A percentile compares a stretch with the other conserved stretches of the same genome.
These are phyloP conservation scores for Aspergillus calidoustus DNA, from an alignment of 2,329 filamentous ascomycete species.

Conservation along the genomic window DNA sequence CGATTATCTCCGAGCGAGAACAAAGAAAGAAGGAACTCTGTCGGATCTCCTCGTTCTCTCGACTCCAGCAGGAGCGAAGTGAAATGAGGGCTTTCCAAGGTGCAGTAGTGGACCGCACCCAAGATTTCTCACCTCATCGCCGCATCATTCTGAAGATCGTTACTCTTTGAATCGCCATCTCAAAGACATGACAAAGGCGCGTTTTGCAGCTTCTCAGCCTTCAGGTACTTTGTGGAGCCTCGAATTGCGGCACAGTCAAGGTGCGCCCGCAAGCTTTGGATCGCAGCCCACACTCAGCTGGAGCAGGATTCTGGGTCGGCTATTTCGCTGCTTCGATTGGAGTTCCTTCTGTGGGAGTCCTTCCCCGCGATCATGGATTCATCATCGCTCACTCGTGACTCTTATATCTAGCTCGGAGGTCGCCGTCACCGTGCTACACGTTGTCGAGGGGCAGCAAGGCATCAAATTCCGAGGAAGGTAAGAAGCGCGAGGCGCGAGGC, in stretches of 20 bases:
- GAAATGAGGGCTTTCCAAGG: neutral
- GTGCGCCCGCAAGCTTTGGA: conserved; percentile 22
- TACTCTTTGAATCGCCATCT: conserved; percentile 10
- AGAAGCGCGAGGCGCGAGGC: neutral
- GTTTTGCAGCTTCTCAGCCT: conserved; percentile 2
- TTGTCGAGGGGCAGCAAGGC: neutral
- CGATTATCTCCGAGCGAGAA: conserved; percentile 14
- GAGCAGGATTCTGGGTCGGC: conserved; percentile 5
- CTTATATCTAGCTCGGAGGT: neutral
- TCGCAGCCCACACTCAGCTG: conserved; percentile 3
- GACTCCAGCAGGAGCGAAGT: too few species aligned
- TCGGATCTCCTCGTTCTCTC: neutral
- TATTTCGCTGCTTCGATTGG: conserved; percentile 4
- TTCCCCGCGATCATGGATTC: neutral
- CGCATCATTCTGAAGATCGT: conserved; percentile 18
- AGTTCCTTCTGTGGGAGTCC: neutral
- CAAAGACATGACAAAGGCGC: neutral
- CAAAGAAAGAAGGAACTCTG: conserved; percentile 4
- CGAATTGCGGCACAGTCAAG: conserved; percentile 29
- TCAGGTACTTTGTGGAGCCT: conserved; percentile 5
- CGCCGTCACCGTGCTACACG: neutral
- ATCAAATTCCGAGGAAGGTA: neutral
- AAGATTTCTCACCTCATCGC: conserved; percentile 14
- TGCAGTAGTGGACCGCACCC: neutral
- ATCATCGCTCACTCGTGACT: neutral